phyloP scores from a whole-genome alignment of 192 early-diverging fungal genomes.

The Spinellus fusiger region DNA sequence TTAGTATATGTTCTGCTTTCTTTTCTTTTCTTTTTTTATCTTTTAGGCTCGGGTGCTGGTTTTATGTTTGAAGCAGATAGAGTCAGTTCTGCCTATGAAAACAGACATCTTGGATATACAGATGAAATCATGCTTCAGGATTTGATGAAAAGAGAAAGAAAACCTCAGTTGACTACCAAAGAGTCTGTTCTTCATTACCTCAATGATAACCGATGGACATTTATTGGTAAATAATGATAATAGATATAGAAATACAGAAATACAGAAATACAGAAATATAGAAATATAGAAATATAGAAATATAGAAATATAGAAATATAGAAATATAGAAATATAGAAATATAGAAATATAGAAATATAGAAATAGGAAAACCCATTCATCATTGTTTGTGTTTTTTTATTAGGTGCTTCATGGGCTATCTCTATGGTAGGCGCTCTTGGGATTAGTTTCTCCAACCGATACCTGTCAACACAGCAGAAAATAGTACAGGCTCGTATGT shows the following conservation, averaged over 20 bases:
- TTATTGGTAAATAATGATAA: conserved; percentile 25
- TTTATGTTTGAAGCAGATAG: conserved; percentile 31
- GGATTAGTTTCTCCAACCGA: conserved; percentile 31
- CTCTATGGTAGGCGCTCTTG: conserved; percentile 34
- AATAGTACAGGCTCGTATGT: conserved; percentile 66
- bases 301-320: neutral
- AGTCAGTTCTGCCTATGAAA: conserved; percentile 28
- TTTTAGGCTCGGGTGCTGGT: conserved; percentile 28
- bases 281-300: neutral
- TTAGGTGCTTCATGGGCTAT: conserved; percentile 34
- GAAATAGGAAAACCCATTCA: neutral
- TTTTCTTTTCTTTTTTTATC: conserved; percentile 1
- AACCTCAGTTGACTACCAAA: neutral
- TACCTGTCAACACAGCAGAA: conserved; percentile 57
- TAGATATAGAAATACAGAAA: neutral
- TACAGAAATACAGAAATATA: neutral
- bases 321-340: neutral
- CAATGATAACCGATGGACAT: conserved; percentile 33
- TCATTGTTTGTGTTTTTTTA: neutral
- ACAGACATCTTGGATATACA: conserved; percentile 26
- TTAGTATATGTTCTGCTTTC: neutral
- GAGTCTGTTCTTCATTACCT: conserved; percentile 23
- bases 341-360: neutral
- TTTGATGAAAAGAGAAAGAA: neutral
- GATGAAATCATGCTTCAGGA: conserved; percentile 19